Conservation (phyloP, 2,329 filamentous ascomycete genomes). For the Trichoderma semiorbis region DNA sequence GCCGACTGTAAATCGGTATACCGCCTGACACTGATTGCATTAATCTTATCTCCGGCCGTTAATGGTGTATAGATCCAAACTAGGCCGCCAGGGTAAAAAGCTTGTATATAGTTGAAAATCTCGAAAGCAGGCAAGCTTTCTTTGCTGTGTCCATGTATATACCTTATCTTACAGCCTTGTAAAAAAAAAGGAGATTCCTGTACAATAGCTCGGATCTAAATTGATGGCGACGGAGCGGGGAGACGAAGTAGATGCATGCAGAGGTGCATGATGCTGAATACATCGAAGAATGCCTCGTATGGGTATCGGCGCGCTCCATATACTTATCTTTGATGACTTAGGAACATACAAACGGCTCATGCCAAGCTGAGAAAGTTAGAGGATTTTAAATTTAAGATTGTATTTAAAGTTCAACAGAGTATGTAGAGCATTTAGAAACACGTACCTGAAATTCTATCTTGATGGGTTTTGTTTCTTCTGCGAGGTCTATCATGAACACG, state of each 20-base stretch:
- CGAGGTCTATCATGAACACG: not conserved
- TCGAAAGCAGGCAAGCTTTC: not conserved
- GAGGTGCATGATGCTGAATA: too few species aligned
- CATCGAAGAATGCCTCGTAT: too few species aligned
- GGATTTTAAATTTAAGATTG: not conserved
- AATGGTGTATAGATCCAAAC: not conserved
- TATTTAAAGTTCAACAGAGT: fast-evolving
- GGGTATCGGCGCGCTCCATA: not conserved
- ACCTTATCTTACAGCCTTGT: too few species aligned
- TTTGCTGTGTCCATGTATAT: not conserved
- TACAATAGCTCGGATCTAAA: not conserved
- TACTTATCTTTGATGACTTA: not conserved
- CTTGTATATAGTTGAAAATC: too few species aligned
- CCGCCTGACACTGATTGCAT: not conserved
- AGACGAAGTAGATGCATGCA: too few species aligned
- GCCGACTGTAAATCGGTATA: fast-evolving
- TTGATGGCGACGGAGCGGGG: not conserved
- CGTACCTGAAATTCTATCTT: not conserved
- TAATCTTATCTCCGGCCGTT: not conserved
- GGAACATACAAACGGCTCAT: not conserved
- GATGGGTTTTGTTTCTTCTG: not conserved
- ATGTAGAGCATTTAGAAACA: not conserved
- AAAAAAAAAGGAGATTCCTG: not conserved
- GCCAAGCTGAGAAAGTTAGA: not conserved
- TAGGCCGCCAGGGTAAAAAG: not conserved